These are phyloP conservation scores for Dalbergia cochinchinensis DNA, from an alignment of 306 rosid genomes.

Conservation along the genomic window DNA sequence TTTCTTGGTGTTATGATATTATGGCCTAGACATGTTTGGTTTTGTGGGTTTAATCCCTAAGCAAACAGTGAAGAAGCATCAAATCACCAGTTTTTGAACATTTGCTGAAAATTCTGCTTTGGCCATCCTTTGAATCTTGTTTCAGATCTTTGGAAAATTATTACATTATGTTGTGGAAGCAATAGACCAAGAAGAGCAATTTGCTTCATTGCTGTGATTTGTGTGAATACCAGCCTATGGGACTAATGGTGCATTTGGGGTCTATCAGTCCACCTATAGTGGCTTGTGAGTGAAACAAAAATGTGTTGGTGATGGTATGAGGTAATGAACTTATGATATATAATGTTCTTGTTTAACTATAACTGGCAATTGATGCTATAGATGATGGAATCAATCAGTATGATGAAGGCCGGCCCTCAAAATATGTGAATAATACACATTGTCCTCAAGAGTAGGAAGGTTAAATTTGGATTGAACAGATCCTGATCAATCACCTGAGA, in stretches of 20 bases:
- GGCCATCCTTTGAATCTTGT: no score
- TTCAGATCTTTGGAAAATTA: no score
- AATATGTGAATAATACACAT: conserved; percentile 90
- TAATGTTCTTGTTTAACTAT: no score
- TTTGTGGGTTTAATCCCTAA: neutral
- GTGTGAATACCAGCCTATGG: no score
- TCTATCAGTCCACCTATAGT: no score
- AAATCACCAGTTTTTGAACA: neutral
- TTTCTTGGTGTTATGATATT: neutral
- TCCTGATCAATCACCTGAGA: conserved; percentile 84
- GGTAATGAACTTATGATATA: no score
- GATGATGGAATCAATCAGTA: conserved; percentile 75
- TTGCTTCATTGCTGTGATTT: no score
- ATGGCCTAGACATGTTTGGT: neutral
- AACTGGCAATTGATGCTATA: conserved; percentile 69
- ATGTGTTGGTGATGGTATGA: no score
- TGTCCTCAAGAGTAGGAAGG: conserved; percentile 93
- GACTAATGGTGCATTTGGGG: no score
- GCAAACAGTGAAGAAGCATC: neutral
- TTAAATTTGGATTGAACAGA: conserved; percentile 92
- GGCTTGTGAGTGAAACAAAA: no score
- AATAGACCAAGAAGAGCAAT: no score
- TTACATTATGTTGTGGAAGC: no score
- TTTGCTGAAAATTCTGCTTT: neutral
- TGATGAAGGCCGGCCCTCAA: conserved; percentile 83